Percentiles rank a stretch among this genome's conserved stretches.
Evolutionary conservation across 2,329 filamentous ascomycete genomes (phyloP).

Genomic region (Hypomyces perniciosus): DNA sequence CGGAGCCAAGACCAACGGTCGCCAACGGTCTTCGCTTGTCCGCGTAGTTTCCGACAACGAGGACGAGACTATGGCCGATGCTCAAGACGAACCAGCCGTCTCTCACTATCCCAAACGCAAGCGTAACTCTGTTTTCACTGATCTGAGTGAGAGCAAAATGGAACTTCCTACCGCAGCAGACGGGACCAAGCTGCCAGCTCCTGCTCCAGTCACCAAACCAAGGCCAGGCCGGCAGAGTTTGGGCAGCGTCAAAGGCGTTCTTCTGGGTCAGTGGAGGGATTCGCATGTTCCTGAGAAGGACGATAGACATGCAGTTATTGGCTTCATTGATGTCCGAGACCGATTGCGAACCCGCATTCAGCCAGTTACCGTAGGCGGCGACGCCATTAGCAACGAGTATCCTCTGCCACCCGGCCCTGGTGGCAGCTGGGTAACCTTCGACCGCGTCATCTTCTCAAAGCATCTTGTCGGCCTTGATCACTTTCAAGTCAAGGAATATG

Average conservation of each 20-base stretch:
- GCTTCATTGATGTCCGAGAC: slow-evolving; percentile 57
- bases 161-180: slow-evolving; percentile 29
- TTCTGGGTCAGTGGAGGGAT: slow-evolving; percentile 56
- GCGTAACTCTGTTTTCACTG: slow-evolving; percentile 43
- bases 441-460: slow-evolving; percentile 51
- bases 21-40: slow-evolving; percentile 30
- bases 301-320: slow-evolving; percentile 53
- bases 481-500: slow-evolving; percentile 56
- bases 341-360: slow-evolving; percentile 55
- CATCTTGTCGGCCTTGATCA: slow-evolving; percentile 52
- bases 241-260: slow-evolving; percentile 38
- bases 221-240: slow-evolving; percentile 25
- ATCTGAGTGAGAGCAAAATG: slow-evolving; percentile 43
- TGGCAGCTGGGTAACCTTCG: slow-evolving; percentile 60
- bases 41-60: slow-evolving; percentile 30
- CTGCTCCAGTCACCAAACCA: slow-evolving; percentile 17
- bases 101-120: slow-evolving; percentile 51
- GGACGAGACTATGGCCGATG: slow-evolving; percentile 40
- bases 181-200: slow-evolving; percentile 25
- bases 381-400: slow-evolving; percentile 39
- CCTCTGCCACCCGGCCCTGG: slow-evolving; percentile 52
- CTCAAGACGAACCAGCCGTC: slow-evolving; percentile 30
- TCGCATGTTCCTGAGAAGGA: slow-evolving; percentile 43
- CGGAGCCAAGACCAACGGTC: slow-evolving; percentile 35
- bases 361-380: slow-evolving; percentile 41